These are phyloP conservation scores for Gracilaria vermiculophylla DNA, from an alignment of 23 red algal genomes.

Conservation along the genomic window DNA sequence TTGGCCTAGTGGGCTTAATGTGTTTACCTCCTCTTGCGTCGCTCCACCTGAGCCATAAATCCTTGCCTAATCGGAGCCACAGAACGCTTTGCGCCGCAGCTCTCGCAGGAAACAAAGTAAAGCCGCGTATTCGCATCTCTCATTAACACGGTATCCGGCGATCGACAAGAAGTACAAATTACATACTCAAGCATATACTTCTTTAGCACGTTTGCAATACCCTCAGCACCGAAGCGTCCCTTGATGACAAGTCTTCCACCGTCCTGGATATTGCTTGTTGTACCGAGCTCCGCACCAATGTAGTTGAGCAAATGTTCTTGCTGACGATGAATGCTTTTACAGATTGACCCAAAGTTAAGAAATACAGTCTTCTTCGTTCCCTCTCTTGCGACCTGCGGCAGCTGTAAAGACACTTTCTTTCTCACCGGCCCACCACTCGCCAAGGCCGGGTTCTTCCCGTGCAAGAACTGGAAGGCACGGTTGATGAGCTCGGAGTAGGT, in stretches of 20 bases:
- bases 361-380: slow-evolving; percentile 96
- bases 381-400: slow-evolving; percentile 88
- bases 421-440: slow-evolving; percentile 26
- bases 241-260: slow-evolving; percentile 91
- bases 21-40: slow-evolving; percentile 72
- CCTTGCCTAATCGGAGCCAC: slow-evolving; percentile 93
- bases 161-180: slow-evolving; percentile 83
- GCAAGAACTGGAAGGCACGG: slow-evolving; percentile 83
- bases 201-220: slow-evolving; percentile 91
- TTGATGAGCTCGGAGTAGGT: slow-evolving; percentile 83
- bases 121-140: slow-evolving; percentile 95
- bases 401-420: slow-evolving; percentile 66
- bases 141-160: slow-evolving; percentile 94
- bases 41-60: slow-evolving; percentile 88
- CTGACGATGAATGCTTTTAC: slow-evolving; percentile 89
- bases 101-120: slow-evolving; percentile 97
- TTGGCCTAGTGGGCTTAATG: background rate
- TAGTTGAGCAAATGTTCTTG: slow-evolving; percentile 94
- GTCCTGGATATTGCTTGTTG: slow-evolving; percentile 90
- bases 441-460: slow-evolving; percentile 83
- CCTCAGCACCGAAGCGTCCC: slow-evolving; percentile 84
- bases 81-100: slow-evolving; percentile 93
- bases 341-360: slow-evolving; percentile 97
- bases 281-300: slow-evolving; percentile 95
- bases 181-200: slow-evolving; percentile 96